Evolutionary conservation across 1,284 basidiomycete species (phyloP).

Genomic region (Porogramme epimiltina): DNA sequence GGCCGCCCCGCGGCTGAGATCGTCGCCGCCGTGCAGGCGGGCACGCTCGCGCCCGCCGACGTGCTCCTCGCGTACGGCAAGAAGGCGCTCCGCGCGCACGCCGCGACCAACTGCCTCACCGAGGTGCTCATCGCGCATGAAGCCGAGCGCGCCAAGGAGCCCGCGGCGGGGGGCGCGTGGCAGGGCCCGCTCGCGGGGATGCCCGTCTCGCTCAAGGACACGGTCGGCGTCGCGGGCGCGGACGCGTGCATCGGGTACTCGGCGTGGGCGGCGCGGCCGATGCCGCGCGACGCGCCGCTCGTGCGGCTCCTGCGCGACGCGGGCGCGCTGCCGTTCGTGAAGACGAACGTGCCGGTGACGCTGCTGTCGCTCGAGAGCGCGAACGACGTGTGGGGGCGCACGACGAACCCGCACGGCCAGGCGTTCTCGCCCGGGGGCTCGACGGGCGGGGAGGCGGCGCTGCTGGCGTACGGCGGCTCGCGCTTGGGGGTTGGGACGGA

Average conservation of each 20-base stretch:
- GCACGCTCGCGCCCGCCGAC: constrained; percentile 40
- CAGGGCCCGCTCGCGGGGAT: constrained; percentile 65
- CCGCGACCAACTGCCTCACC: constrained; percentile 58
- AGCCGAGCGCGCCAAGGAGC: constrained; percentile 31
- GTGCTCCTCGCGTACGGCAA: constrained; percentile 52
- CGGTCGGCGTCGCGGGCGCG: constrained; percentile 62
- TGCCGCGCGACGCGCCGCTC: constrained; percentile 54
- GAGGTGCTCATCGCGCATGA: constrained; percentile 49
- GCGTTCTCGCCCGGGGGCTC: constrained; percentile 68
- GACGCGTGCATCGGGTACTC: constrained; percentile 82
- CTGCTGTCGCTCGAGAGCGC: constrained; percentile 75
- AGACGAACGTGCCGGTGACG: constrained; percentile 76
- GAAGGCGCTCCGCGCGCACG: constrained; percentile 53
- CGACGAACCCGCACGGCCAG: constrained; percentile 64
- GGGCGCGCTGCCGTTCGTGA: constrained; percentile 77
- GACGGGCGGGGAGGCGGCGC: constrained; percentile 71
- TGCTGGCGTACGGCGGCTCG: constrained; percentile 69
- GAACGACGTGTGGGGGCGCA: constrained; percentile 72
- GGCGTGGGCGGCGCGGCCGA: constrained; percentile 54
- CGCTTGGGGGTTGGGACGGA: constrained; percentile 77
- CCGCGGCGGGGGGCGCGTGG: constrained; percentile 29
- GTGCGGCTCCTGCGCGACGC: constrained; percentile 64
- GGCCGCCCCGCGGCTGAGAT: constrained; percentile 41
- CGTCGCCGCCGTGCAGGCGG: constrained; percentile 42
- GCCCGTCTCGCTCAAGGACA: constrained; percentile 72